A percentile compares a stretch with the other conserved stretches of the same genome.
Conservation (phyloP, 2,329 filamentous ascomycete species). For the Alternaria sp. region DNA sequence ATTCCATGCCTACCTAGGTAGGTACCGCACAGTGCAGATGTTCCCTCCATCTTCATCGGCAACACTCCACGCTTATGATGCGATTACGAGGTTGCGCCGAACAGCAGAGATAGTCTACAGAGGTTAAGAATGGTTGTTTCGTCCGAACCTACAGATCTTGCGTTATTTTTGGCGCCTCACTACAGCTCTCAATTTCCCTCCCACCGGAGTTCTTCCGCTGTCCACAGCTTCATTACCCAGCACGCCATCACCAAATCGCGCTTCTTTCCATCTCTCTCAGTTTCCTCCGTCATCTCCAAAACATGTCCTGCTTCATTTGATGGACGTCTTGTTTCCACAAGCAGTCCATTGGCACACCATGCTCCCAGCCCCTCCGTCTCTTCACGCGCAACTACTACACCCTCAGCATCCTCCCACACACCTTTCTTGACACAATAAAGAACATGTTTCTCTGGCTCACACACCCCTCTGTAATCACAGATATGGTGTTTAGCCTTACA, state of each 20-base stretch:
- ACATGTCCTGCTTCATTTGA: not conserved
- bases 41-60: not conserved
- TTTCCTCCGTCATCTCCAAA: constrained; percentile 22
- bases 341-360: not conserved
- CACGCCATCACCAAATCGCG: constrained; percentile 37
- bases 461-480: constrained; percentile 1
- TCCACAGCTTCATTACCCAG: constrained; percentile 38
- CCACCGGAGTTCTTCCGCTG: constrained; percentile 27
- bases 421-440: constrained; percentile 31
- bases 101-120: not conserved
- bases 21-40: not conserved
- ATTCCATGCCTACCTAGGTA: not conserved
- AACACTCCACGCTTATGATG: not conserved
- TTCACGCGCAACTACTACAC: constrained; percentile 21
- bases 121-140: not conserved
- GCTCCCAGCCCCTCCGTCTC: constrained; percentile 3
- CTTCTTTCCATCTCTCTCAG: constrained; percentile 13
- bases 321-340: not conserved
- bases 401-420: constrained; percentile 31
- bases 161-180: not conserved
- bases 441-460: constrained; percentile 31
- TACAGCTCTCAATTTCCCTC: constrained; percentile 3
- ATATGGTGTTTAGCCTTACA: constrained; percentile 19
- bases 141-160: not conserved
- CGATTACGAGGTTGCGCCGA: not conserved